Evolutionary conservation across 2,329 filamentous ascomycete species (phyloP).

Genomic region (Cercospora sesami): DNA sequence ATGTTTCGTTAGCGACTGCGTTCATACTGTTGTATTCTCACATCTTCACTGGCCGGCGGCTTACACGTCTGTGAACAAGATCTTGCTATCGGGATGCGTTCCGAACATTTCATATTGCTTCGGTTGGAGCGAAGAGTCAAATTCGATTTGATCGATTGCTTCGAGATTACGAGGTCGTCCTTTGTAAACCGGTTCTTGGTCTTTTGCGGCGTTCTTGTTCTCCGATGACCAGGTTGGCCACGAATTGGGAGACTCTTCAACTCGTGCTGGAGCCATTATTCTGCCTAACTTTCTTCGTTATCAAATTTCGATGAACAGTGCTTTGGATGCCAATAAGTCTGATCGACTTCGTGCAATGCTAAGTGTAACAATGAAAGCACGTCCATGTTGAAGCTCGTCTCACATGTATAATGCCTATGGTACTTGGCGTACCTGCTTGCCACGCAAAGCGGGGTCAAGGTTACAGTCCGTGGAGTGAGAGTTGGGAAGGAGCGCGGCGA

Average conservation of each 20-base stretch:
- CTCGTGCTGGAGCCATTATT: conserved; percentile 10
- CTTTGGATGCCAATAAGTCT: background rate
- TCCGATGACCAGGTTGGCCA: conserved; percentile 2
- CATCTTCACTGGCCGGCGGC: background rate
- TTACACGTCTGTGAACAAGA: conserved; percentile 43
- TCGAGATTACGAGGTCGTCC: conserved; percentile 1
- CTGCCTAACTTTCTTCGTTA: background rate
- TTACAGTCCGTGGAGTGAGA: background rate
- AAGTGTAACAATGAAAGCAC: background rate
- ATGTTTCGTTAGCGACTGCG: background rate
- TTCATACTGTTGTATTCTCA: no score
- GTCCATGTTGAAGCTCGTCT: background rate
- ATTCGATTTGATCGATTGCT: conserved; percentile 28
- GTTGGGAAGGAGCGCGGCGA: background rate
- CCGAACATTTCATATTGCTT: conserved; percentile 41
- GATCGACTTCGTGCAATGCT: background rate
- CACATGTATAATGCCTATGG: background rate
- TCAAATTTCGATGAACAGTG: background rate
- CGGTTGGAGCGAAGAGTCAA: conserved; percentile 39
- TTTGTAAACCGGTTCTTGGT: background rate
- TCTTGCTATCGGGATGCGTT: conserved; percentile 38
- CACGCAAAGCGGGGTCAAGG: background rate
- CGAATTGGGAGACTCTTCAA: background rate
- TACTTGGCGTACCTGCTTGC: background rate
- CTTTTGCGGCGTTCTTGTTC: background rate